Conservation (phyloP, 306 rosid genomes). For the Corylus heterophylla region DNA sequence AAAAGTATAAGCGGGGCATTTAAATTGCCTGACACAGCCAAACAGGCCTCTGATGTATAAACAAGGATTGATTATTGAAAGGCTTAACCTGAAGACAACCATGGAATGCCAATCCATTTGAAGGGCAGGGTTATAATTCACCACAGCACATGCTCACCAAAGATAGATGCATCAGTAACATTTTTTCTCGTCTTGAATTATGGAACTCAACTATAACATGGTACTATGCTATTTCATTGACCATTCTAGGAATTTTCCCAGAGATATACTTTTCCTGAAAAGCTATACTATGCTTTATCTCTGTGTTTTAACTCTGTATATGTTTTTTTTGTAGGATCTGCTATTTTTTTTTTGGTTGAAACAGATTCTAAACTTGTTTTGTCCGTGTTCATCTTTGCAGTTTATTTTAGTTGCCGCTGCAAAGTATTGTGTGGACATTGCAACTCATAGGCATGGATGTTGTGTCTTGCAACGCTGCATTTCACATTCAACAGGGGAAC, state of each 20-base stretch:
- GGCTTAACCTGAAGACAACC: neutral
- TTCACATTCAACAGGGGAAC: constrained; percentile 44
- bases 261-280: too few species aligned
- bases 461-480: constrained; percentile 78
- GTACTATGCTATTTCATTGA: neutral
- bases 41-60: neutral
- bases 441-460: constrained; percentile 82
- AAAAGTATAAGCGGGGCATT: neutral
- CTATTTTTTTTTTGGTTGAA: neutral
- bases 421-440: constrained; percentile 55
- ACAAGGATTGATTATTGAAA: neutral
- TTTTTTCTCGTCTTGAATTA: neutral
- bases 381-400: constrained; percentile 39
- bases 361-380: constrained; percentile 8
- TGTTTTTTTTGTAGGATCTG: constrained; percentile 5
- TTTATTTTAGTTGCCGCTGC: constrained; percentile 63
- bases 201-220: neutral
- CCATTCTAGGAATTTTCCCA: neutral
- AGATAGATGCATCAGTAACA: neutral
- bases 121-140: neutral
- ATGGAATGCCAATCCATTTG: neutral
- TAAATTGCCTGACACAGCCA: neutral
- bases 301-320: neutral
- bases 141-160: neutral
- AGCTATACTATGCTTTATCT: neutral